phyloP scores from a whole-genome alignment of 805 yeast genomes.

The Clavispora phyllophila region DNA sequence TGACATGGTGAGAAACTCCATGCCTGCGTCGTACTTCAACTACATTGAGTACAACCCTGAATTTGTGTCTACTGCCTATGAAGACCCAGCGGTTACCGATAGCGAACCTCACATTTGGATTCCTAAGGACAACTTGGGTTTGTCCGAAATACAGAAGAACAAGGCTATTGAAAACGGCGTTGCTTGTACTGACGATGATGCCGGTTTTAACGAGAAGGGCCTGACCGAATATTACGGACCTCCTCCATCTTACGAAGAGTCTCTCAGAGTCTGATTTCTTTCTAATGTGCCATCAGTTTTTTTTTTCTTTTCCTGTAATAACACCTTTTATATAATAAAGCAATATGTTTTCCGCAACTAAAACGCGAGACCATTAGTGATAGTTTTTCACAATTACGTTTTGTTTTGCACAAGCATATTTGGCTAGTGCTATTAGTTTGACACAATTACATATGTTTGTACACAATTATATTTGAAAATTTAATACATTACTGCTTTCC shows the following conservation, averaged over 20 bases:
- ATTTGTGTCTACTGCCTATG: constrained; percentile 40
- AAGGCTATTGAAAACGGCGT: constrained; percentile 52
- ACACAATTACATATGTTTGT: no score
- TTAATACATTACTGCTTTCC: not conserved
- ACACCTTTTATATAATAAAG: constrained; percentile 2
- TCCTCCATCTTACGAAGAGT: constrained; percentile 66
- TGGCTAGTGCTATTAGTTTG: no score
- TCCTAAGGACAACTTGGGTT: constrained; percentile 62
- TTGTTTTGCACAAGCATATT: no score
- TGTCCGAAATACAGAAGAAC: constrained; percentile 53
- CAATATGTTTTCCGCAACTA: not conserved
- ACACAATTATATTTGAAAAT: not conserved
- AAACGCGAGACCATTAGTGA: no score
- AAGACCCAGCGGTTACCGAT: constrained; percentile 53
- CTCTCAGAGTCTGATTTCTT: constrained; percentile 28
- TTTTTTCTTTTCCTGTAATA: not conserved
- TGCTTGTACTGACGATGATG: constrained; percentile 52
- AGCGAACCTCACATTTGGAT: constrained; percentile 66
- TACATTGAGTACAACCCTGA: constrained; percentile 39
- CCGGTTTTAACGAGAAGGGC: constrained; percentile 56
- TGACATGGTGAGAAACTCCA: constrained; percentile 35
- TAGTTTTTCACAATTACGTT: no score
- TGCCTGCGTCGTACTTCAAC: constrained; percentile 40
- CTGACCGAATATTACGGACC: constrained; percentile 49
- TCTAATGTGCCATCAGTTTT: not conserved